phyloP scores from a whole-genome alignment of 2,329 filamentous ascomycete species.

The Penicillium sclerotigenum region DNA sequence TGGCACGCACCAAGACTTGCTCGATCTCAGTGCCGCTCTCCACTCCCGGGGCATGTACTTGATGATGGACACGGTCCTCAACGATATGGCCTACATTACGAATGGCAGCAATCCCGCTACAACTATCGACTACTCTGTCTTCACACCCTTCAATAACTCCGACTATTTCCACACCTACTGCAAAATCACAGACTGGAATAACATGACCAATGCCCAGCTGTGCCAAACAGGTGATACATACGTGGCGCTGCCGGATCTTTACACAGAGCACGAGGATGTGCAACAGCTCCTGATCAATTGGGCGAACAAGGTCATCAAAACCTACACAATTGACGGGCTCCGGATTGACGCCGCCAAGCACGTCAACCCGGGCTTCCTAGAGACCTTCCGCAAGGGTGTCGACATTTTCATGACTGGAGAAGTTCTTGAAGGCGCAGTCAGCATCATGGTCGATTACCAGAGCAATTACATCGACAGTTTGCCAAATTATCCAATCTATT shows the following conservation, averaged over 20 bases:
- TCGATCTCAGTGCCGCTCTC: slow-evolving; percentile 45
- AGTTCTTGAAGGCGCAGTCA: slow-evolving; percentile 36
- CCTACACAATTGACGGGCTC: slow-evolving; percentile 50
- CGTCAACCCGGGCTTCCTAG: slow-evolving; percentile 43
- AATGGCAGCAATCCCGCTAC: slow-evolving; percentile 27
- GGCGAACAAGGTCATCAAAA: slow-evolving; percentile 40
- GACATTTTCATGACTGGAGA: slow-evolving; percentile 49
- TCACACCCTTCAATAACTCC: slow-evolving; percentile 27
- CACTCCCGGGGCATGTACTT: slow-evolving; percentile 50
- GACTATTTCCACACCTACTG: slow-evolving; percentile 34
- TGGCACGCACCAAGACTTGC: slow-evolving; percentile 48
- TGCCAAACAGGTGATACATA: slow-evolving; percentile 32
- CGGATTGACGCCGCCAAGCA: slow-evolving; percentile 51
- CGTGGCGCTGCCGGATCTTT: slow-evolving; percentile 49
- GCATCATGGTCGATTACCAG: slow-evolving; percentile 43
- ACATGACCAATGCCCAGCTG: slow-evolving; percentile 23
- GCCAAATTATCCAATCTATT: slow-evolving; percentile 47
- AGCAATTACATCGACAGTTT: slow-evolving; percentile 40
- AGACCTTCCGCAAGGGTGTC: slow-evolving; percentile 32
- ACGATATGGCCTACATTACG: slow-evolving; percentile 44
- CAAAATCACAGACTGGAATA: slow-evolving; percentile 33
- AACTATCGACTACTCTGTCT: slow-evolving; percentile 24
- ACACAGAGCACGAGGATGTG: slow-evolving; percentile 44
- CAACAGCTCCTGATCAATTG: slow-evolving; percentile 40
- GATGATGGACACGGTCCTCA: slow-evolving; percentile 54